Evolutionary conservation across 1,284 basidiomycete genomes (phyloP).

Genomic region (Leccinum pachyderme): DNA sequence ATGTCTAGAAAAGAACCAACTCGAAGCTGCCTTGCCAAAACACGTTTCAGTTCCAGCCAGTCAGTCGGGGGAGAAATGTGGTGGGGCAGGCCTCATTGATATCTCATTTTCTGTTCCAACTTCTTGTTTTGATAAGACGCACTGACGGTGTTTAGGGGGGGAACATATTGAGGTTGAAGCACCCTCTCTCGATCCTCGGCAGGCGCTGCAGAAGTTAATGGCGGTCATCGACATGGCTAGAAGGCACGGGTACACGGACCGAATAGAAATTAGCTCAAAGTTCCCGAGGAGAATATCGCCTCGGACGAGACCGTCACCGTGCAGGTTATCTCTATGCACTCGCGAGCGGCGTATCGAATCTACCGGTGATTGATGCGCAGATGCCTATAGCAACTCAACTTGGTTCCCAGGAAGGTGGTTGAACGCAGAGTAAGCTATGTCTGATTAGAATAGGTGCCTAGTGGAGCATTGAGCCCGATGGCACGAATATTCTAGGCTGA

Average conservation of each 20-base stretch:
- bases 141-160: background rate
- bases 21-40: background rate
- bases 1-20: background rate
- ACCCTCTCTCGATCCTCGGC: background rate
- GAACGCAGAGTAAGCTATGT: background rate
- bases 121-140: background rate
- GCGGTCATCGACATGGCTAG: background rate
- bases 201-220: background rate
- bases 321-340: background rate
- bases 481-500: background rate
- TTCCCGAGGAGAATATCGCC: background rate
- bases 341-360: background rate
- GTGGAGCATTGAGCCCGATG: background rate
- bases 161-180: conserved; percentile 8
- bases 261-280: background rate
- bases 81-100: background rate
- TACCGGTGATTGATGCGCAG: background rate
- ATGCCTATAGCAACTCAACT: background rate
- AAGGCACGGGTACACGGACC: background rate
- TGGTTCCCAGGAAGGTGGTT: background rate
- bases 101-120: background rate
- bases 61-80: background rate
- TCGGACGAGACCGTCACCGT: background rate
- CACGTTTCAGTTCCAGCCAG: background rate
- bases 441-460: background rate